Evolutionary conservation across 1,139 yeast species (phyloP), one percentile per base, ranked within the genome.

Genomic region (Scheffersomyces cryptocercus): DNA sequence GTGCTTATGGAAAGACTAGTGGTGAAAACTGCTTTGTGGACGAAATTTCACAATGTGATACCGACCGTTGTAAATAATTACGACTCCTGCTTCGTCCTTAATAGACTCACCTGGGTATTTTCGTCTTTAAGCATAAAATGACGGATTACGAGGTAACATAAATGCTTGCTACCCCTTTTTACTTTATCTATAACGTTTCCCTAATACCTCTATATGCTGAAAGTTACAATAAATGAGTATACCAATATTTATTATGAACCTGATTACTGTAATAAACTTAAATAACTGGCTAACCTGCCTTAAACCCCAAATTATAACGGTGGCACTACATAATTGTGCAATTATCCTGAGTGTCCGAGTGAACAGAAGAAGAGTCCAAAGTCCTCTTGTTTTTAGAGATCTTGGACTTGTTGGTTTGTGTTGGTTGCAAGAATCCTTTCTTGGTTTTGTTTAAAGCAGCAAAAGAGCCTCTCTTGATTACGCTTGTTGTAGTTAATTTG

Each of bases 21-120:
- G 63, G 61, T 43, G 54, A 50, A 4, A 66, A 54, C 44, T 70
- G 75, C 51, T 53, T 60, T 13, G 66, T 68, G 28, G 75, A 70
- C 49, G 70, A 61, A 35, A 66, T 58, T 15, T 56, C 70, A n/a
- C 67, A 66, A 34, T 70, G 75, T 51, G 71, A 67, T 48, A 65
- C 62, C 39, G 61, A 58, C 36, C 64, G 62, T 36, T 68, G 73
- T 41, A 20, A 20, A 20, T 20, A 7, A 20, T 20, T 6, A 8
- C 8, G 26, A 20, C 26, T 6, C 7, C 26, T 20, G 7, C 26
- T 20, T 20, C 8, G 26, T 20, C 26, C 7, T 3, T 20, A 20
- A 20, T 20, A 20, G 26, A 20, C 26, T 20, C 7, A 20, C 26
- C 26, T 20, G 7, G 7, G 26, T 20, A 6, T 6, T 20, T 20